Evolutionary conservation across 805 yeast species (phyloP), one percentile per base, ranked within the genome.

Genomic region (Yamadazyma takamatsuzukensis): DNA sequence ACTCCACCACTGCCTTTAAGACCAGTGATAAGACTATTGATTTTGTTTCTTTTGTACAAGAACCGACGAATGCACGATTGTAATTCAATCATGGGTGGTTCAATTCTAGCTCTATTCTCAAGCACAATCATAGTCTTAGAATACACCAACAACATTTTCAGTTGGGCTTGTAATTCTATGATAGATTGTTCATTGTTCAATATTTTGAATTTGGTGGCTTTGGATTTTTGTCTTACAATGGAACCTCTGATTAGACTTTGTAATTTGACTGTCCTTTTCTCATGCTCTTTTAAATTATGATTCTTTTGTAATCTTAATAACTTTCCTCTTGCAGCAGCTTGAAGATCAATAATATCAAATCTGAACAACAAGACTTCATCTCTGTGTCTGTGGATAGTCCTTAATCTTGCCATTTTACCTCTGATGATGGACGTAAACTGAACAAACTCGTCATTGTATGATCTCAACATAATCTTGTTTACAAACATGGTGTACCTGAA

Each of bases 401-500:
- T 54, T 27, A 37, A 41, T 32, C 72, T 46, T 11, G 57, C 33
- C 34, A 65, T 24, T 8, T 59, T 52, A 7, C 85, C 84, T 52
- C 85, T 67, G 6, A 72, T 56, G 0, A 67, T 44, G 0, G 81
- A 59, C 45, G 76, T 78, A 14, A 82, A 56, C 7, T 49, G 52
- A 2, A 70, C 54, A 15, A 81, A 44, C 43, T 73, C 75, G 9
- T 69, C 72, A 5, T 68, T 68, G 44, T 74, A 76, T 1, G 83
- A 71, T 37, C 70, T 73, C 18, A 83, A 50, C 64, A 83, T 69
- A 38, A 80, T 79, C 36, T 68, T 69, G 43, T 74, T 73, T 21
- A 83, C 81, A 52, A 77, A 78, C 61, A 79, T 63, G 14, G 61
- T 59, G 50, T 80, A 83, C 32, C 96, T 69, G 34, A 74, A 61